Conservation (phyloP, 1,139 yeast genomes). For the Nematodospora anomalae region DNA sequence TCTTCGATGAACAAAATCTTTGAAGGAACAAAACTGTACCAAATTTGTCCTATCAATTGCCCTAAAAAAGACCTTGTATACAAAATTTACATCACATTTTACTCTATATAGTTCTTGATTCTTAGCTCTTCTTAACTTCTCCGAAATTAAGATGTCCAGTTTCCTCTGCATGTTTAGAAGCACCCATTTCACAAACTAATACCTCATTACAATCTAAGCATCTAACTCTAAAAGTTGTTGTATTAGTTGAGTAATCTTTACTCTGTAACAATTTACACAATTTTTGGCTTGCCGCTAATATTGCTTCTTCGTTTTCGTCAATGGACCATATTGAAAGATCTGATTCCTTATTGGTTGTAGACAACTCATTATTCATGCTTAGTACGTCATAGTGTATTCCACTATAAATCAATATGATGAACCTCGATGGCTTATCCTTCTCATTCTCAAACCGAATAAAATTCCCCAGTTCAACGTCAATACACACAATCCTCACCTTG, state of each 20-base stretch:
- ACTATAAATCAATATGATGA: conserved; percentile 58
- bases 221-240: conserved; percentile 56
- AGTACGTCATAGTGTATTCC: conserved; percentile 80
- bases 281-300: conserved; percentile 12
- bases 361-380: conserved; percentile 35
- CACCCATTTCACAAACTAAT: conserved; percentile 66
- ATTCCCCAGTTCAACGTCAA: conserved; percentile 68
- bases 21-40: too few species aligned
- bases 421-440: conserved; percentile 33
- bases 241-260: conserved; percentile 65
- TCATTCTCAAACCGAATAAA: conserved; percentile 54
- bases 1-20: background rate
- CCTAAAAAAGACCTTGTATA: background rate
- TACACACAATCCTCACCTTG: conserved; percentile 54
- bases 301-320: conserved; percentile 25
- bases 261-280: conserved; percentile 50
- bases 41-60: background rate
- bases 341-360: conserved; percentile 21
- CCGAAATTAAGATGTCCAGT: conserved; percentile 70
- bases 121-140: conserved; percentile 38
- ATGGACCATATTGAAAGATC: conserved; percentile 44
- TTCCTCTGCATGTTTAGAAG: conserved; percentile 61
- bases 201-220: conserved; percentile 58
- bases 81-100: too few species aligned
- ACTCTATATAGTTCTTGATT: too few species aligned